These are phyloP conservation scores for Eucalyptus tenuipes DNA, from an alignment of 345 rosid genomes.

Conservation along the genomic window DNA sequence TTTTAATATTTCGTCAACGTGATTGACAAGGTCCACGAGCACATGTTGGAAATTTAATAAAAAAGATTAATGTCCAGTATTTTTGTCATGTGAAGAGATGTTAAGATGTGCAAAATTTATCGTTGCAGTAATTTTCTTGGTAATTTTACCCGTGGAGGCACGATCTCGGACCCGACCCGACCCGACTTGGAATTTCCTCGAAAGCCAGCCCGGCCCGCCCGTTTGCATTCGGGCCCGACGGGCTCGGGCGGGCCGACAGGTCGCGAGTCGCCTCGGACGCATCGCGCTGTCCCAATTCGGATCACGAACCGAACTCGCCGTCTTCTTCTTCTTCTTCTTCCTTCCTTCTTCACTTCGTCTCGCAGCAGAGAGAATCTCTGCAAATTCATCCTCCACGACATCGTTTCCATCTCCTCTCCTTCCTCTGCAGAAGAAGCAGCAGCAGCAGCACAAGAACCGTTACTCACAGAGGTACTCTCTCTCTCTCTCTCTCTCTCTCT, in stretches of 20 bases:
- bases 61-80: too few species aligned
- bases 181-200: not conserved
- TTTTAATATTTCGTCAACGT: fast-evolving
- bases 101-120: not conserved
- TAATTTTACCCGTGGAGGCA: not conserved
- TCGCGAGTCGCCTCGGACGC: not conserved
- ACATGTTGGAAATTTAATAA: fast-evolving
- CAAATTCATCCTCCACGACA: not conserved
- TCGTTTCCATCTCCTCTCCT: not conserved
- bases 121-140: too few species aligned
- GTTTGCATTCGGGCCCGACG: not conserved
- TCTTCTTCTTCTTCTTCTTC: not conserved
- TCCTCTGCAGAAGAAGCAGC: not conserved
- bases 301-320: not conserved
- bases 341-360: not conserved
- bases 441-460: not conserved
- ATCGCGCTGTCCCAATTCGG: not conserved
- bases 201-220: not conserved
- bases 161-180: not conserved
- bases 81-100: not conserved
- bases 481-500: not conserved
- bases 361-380: not conserved
- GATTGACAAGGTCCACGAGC: fast-evolving
- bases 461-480: not conserved
- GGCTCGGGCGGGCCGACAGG: not conserved